A percentile compares a stretch with the other conserved stretches of the same genome.
These are phyloP conservation scores for Trichocomaceae sp. DNA, from an alignment of 2,329 filamentous ascomycete genomes.

Conservation along the genomic window DNA sequence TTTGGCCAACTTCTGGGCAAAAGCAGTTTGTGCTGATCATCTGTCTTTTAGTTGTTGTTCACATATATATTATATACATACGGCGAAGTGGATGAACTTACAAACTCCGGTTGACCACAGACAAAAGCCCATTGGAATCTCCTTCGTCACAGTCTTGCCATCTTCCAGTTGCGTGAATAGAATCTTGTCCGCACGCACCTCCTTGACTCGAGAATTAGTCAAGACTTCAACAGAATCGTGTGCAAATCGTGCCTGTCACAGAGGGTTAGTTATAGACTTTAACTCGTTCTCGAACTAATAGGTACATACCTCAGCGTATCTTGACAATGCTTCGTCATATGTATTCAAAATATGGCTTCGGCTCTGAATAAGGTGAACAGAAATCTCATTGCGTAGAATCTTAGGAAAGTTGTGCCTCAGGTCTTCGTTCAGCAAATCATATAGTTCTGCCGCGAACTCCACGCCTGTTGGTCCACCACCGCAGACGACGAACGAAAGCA, in stretches of 20 bases:
- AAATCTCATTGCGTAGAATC: conserved; percentile 93
- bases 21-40: conserved; percentile 62
- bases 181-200: conserved; percentile 76
- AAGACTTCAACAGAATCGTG: conserved; percentile 87
- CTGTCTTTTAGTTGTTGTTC: neutral
- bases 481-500: conserved; percentile 93
- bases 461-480: conserved; percentile 95
- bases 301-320: conserved; percentile 66
- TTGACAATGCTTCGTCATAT: conserved; percentile 89
- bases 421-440: conserved; percentile 94
- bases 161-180: conserved; percentile 79
- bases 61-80: neutral
- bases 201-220: conserved; percentile 88
- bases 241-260: conserved; percentile 61
- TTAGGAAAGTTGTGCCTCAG: conserved; percentile 75
- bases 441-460: conserved; percentile 94
- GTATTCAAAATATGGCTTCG: conserved; percentile 94
- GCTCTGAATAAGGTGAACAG: conserved; percentile 93
- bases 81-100: conserved; percentile 23
- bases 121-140: conserved; percentile 92
- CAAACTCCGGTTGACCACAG: conserved; percentile 92
- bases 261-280: conserved; percentile 1
- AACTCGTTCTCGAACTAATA: too few relatives aligned
- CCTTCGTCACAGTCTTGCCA: conserved; percentile 73
- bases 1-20: conserved; percentile 69